Conservation (phyloP, 345 rosid genomes). For the Hibiscus trionum region DNA sequence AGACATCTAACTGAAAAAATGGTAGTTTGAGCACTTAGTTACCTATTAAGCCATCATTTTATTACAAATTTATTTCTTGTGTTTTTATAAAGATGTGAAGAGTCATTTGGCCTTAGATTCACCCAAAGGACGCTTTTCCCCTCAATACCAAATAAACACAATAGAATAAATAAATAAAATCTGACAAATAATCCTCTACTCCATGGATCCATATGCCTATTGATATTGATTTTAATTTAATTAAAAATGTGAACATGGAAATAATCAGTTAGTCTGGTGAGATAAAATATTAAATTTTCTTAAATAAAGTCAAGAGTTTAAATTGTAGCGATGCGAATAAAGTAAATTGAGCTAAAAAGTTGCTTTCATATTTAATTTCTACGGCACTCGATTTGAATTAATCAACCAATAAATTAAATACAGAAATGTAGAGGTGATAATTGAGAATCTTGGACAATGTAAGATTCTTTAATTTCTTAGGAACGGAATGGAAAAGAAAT, state of each 20-base stretch:
- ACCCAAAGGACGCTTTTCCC: conserved; percentile 17
- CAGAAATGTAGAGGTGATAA: too few relatives aligned
- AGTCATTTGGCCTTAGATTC: conserved; percentile 26
- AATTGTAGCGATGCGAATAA: background rate
- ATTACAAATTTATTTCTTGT: background rate
- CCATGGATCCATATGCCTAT: background rate
- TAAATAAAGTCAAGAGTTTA: too few relatives aligned
- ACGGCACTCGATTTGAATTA: too few relatives aligned
- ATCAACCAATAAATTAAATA: too few relatives aligned
- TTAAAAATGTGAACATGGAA: too few relatives aligned
- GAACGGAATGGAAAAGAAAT: background rate
- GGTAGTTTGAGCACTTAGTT: too few relatives aligned
- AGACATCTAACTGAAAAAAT: too few relatives aligned
- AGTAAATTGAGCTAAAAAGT: too few relatives aligned
- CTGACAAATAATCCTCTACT: background rate
- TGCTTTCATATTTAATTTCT: too few relatives aligned
- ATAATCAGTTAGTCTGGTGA: too few relatives aligned
- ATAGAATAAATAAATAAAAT: background rate
- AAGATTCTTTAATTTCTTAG: background rate
- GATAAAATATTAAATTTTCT: too few relatives aligned
- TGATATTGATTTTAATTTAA: background rate
- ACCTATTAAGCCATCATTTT: background rate
- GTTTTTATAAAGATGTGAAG: background rate
- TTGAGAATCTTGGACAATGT: background rate
- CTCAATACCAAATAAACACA: background rate